Percentiles rank a stretch among this genome's conserved stretches.
Evolutionary conservation across 805 yeast genomes (phyloP).

Genomic region (Monosporozyma aquatica): DNA sequence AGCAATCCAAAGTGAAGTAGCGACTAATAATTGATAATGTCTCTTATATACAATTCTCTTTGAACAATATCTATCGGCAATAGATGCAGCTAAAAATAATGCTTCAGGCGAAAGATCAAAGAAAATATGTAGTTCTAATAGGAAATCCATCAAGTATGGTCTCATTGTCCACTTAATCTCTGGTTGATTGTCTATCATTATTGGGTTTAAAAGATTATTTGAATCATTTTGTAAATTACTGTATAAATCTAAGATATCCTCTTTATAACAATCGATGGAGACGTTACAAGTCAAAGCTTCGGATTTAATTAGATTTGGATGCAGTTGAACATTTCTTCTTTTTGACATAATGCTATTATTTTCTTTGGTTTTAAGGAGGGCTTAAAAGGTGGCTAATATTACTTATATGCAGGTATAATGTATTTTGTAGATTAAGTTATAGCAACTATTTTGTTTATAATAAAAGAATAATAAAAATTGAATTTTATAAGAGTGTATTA

Average conservation of each 20-base stretch:
- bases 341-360: conserved; percentile 1
- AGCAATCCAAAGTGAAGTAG: conserved; percentile 78
- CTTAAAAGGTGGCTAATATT: background rate
- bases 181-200: conserved; percentile 77
- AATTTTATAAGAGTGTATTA: too few species aligned
- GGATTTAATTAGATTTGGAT: conserved; percentile 37
- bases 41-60: conserved; percentile 69
- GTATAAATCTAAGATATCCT: conserved; percentile 35
- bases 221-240: conserved; percentile 30
- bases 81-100: conserved; percentile 67
- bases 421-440: too few species aligned
- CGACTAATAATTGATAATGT: conserved; percentile 74
- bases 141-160: conserved; percentile 82
- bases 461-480: too few species aligned
- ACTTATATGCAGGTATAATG: too few species aligned
- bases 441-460: too few species aligned
- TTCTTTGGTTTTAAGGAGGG: background rate
- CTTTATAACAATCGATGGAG: conserved; percentile 35
- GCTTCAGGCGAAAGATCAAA: conserved; percentile 83
- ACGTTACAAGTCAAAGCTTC: conserved; percentile 37
- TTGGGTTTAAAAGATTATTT: conserved; percentile 27
- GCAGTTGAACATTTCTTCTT: conserved; percentile 21
- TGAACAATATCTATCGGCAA: conserved; percentile 80
- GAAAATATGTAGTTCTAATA: conserved; percentile 76
- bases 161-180: conserved; percentile 75